Evolutionary conservation across 495 filamentous ascomycete genomes (phyloP), one percentile per base, ranked within the genome.

Genomic region (Recurvomyces mirabilis): DNA sequence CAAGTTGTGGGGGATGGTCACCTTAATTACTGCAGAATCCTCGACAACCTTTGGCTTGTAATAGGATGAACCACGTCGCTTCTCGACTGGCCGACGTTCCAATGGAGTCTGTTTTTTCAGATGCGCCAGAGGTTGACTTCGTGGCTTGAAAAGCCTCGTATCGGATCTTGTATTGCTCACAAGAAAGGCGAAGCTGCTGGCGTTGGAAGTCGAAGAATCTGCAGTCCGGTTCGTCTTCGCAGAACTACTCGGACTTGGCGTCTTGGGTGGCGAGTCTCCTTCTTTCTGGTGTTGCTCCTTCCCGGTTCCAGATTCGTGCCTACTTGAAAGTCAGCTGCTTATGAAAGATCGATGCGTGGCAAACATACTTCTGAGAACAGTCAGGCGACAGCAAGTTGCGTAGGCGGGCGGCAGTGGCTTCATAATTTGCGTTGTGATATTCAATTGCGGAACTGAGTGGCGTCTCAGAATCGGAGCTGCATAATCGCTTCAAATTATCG

Each of bases 1-100:
- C n/a, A n/a, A n/a, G n/a, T n/a, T n/a, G n/a, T n/a, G n/a, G n/a
- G n/a, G n/a, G n/a, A n/a, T n/a, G n/a, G n/a, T n/a, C n/a, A n/a
- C 20, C 15, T 41, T 18, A 7, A 20, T 13, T 24, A 45, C 14
- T 4, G 43, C 29, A 17, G 39, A 19, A 20, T 53, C 51, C 14
- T 43, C 31, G 10, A 53, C 41, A 12, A 53, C 41, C 24, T 46
- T 48, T 12, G 51, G 51, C 30, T 25, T 36, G 45, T 49, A 49
- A 26, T 40, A 53, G 1, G 51, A 53, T 3, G 40, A 22, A n/a
- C 45, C 18, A 14, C 46, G 44, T 1, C 19, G 17, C 1, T 18
- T 19, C 13, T 25, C 17, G 3, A 22, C 6, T 6, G 17, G 31
- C 25, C 14, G 30, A 17, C 9, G 4, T 12, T 21, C 14, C 14